These are phyloP conservation scores for Xylaria venustula DNA, from an alignment of 495 filamentous ascomycete species.

Conservation along the genomic window DNA sequence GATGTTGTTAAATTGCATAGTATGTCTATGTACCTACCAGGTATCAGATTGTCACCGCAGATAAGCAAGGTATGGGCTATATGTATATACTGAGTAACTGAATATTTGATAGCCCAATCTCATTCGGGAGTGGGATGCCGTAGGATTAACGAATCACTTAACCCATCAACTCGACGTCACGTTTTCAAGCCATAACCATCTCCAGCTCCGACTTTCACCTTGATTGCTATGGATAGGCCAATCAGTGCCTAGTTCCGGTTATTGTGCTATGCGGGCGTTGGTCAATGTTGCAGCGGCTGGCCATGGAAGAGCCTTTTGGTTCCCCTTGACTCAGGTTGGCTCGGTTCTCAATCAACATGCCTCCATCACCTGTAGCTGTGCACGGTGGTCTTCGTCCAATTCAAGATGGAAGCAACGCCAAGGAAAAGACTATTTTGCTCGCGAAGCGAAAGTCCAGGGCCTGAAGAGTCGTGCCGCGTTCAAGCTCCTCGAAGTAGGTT, in stretches of 20 bases:
- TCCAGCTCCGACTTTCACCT: too few species aligned
- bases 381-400: conserved; percentile 59
- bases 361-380: conserved; percentile 8
- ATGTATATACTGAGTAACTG: too few species aligned
- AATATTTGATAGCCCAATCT: too few species aligned
- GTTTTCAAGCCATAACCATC: too few species aligned
- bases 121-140: too few species aligned
- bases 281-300: conserved; percentile 20
- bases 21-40: too few species aligned
- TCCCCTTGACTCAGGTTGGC: background rate
- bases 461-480: conserved; percentile 89
- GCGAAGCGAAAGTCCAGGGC: conserved; percentile 68
- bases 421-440: conserved; percentile 63
- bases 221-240: conserved; percentile 22
- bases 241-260: conserved; percentile 5
- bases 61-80: too few species aligned
- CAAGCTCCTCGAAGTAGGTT: conserved; percentile 75
- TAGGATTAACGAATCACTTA: too few species aligned
- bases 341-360: background rate
- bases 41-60: too few species aligned
- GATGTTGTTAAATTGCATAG: too few species aligned
- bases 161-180: too few species aligned
- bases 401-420: conserved; percentile 82
- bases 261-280: conserved; percentile 22
- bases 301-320: conserved; percentile 19